Evolutionary conservation across 139 green algal species (phyloP).

Genomic region (Tetraselmis striata): DNA sequence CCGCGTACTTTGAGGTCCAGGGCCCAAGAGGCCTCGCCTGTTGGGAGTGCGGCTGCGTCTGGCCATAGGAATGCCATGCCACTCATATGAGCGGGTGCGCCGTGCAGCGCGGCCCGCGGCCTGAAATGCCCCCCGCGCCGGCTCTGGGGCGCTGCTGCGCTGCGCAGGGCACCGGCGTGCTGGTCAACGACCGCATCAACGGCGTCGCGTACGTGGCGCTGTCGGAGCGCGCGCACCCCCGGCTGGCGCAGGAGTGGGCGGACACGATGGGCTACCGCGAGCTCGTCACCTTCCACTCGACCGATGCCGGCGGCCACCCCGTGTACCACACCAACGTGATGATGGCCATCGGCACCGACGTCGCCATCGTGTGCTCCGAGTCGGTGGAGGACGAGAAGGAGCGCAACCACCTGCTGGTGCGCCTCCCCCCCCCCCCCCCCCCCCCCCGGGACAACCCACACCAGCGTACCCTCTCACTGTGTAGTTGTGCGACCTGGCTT

Average conservation of each 20-base stretch:
- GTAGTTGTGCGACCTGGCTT: no score
- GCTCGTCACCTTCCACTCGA: conserved; percentile 62
- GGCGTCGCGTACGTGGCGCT: conserved; percentile 83
- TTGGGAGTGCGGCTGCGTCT: no score
- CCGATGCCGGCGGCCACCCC: conserved; percentile 38
- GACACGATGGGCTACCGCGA: conserved; percentile 24
- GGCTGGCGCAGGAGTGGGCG: conserved; percentile 57
- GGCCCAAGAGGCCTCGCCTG: no score
- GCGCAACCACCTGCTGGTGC: conserved; percentile 54
- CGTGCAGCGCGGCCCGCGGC: no score
- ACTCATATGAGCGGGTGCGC: no score
- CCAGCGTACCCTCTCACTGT: not conserved
- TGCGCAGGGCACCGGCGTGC: conserved; percentile 73
- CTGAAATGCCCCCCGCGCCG: no score
- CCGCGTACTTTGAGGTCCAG: conserved; percentile 19
- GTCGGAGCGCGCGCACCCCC: conserved; percentile 68
- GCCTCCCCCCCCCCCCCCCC: not conserved
- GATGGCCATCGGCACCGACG: conserved; percentile 84
- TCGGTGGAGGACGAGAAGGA: conserved; percentile 61
- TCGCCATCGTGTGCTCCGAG: conserved; percentile 87
- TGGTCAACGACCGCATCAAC: conserved; percentile 86
- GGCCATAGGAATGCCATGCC: no score
- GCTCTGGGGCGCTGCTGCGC: no score
- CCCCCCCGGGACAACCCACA: not conserved
- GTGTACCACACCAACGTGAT: conserved; percentile 98